Base-by-base conservation (phyloP, 352 stramenopile species). In the Albugo laibachii region DNA sequence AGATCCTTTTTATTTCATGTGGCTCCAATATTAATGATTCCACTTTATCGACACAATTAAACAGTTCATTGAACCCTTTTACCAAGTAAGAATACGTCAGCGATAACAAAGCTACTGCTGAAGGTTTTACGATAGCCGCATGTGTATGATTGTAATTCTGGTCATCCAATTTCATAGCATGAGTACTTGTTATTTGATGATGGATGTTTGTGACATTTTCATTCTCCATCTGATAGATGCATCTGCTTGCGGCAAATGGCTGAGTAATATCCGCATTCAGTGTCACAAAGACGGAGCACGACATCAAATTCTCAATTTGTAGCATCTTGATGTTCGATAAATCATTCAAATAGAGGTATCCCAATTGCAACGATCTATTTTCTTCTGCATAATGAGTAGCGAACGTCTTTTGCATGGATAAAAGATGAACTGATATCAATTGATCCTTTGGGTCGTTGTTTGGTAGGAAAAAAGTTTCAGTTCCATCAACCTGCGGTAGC, bases 61-160 rank as follows among this genome's bases (percentile, higher is more conserved):
- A 92, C 2, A 92, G 59, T 49, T 92, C 80, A 48, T 92, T 92
- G 68, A 89, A 92, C 40, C 75, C 76, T 48, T 91, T 76, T 47
- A 69, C 76, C 0, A 92, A 57, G 31, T 88, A 87, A 39, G 81
- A 61, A 45, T 87, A 91, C 49, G 91, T 76, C 0, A 69, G 63
- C 16, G 59, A 77, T 0, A 87, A 67, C 24, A 68, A 62, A 2
- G 71, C 68, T 44, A 79, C 83, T 12, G 72, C 71, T 1, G 72
- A 78, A 39, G 70, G 65, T 11, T 75, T 72, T 19, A 87, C 50
- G 18, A 91, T 66, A 8, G 75, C 82, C 36, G 69, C 66, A 6
- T 71, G 77, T 36, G 82, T 54, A 47, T 87, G 77, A 36, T 79
- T 84, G 55, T 83, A 86, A 53, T 18, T 34, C 41, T 13, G 6